Conservation (phyloP, 768 basidiomycete genomes). For the Russula vinacea region DNA sequence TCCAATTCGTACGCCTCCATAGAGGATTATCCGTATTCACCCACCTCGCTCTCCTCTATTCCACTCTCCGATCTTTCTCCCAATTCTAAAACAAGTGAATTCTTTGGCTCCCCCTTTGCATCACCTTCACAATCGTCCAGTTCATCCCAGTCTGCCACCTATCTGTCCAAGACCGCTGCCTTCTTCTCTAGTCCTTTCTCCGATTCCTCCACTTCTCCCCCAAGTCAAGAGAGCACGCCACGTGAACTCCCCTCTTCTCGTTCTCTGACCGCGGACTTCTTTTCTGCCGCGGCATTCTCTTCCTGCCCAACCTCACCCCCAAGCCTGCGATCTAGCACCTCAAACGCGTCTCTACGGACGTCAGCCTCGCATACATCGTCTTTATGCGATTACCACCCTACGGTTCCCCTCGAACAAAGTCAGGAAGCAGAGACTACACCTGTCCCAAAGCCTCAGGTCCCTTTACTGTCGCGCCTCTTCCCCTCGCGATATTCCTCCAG, state of each 20-base stretch:
- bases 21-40: constrained; percentile 17
- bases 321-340: constrained; percentile 28
- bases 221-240: constrained; percentile 2
- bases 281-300: constrained; percentile 11
- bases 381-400: not conserved
- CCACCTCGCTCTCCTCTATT: constrained; percentile 16
- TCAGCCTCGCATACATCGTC: constrained; percentile 24
- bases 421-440: constrained; percentile 18
- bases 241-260: constrained; percentile 18
- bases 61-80: constrained; percentile 17
- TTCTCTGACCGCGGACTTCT: constrained; percentile 28
- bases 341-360: constrained; percentile 24
- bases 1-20: constrained; percentile 7
- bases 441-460: constrained; percentile 14
- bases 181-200: constrained; percentile 27
- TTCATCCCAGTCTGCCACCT: constrained; percentile 11
- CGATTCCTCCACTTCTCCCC: constrained; percentile 15
- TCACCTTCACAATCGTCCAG: constrained; percentile 10
- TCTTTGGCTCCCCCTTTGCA: constrained; percentile 25
- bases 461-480: constrained; percentile 27
- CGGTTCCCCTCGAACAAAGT: constrained; percentile 6
- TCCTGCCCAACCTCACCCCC: constrained; percentile 26
- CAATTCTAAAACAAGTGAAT: constrained; percentile 28
- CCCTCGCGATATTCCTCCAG: constrained; percentile 27
- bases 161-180: constrained; percentile 27